A percentile compares a stretch with the other conserved stretches of the same genome.
These are phyloP conservation scores for Rhododendron williamsianum DNA, from an alignment of 148 eudicot species.

Conservation along the genomic window DNA sequence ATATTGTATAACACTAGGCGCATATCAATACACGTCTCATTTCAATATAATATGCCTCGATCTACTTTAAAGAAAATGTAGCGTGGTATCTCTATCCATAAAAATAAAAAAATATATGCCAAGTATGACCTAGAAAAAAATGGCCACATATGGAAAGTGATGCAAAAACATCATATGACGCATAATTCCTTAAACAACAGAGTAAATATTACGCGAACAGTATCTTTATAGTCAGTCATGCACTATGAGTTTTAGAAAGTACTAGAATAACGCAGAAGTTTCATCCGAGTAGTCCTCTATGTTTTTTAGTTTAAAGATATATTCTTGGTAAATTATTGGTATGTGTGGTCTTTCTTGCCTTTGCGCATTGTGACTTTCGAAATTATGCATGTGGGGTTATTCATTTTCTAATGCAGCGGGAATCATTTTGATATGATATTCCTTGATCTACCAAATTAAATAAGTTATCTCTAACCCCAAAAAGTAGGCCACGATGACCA, in stretches of 20 bases:
- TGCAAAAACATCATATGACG: not conserved
- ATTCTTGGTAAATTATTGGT: not conserved
- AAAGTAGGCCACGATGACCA: not conserved
- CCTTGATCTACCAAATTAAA: not conserved
- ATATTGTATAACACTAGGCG: not conserved
- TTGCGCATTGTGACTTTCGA: not conserved
- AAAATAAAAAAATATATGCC: not conserved
- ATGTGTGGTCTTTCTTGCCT: not conserved
- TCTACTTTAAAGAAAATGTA: too few species aligned
- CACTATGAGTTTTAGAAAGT: not conserved
- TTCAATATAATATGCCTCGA: too few species aligned
- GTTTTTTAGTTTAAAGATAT: too few species aligned
- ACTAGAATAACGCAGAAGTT: not conserved
- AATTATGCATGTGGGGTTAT: not conserved
- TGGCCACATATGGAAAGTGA: not conserved
- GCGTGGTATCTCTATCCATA: not conserved
- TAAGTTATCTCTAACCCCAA: not conserved
- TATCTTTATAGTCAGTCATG: not conserved
- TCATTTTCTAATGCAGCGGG: not conserved
- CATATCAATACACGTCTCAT: not conserved
- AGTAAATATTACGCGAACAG: not conserved
- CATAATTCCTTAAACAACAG: not conserved
- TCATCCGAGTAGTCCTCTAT: not conserved
- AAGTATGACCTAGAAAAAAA: not conserved
- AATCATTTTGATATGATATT: not conserved